Conservation (phyloP, 805 yeast species). For the Starmerella floris region DNA sequence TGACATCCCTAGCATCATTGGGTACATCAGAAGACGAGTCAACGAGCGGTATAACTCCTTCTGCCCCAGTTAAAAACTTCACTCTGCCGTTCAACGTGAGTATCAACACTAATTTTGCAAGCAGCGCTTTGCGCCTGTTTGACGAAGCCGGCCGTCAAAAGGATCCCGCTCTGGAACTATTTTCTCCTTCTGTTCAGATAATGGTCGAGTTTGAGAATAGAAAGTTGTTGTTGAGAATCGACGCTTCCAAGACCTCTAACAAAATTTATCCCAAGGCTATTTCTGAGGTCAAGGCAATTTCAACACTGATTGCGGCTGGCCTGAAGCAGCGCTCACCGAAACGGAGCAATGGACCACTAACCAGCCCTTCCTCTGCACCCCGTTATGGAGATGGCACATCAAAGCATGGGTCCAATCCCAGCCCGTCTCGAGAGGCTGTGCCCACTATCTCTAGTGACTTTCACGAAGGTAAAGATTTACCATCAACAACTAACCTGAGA, state of each 20-base stretch:
- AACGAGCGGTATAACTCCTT: background rate
- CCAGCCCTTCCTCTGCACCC: background rate
- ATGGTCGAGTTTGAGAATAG: conserved; percentile 36
- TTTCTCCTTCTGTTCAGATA: conserved; percentile 61
- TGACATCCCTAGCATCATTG: background rate
- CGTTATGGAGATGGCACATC: background rate
- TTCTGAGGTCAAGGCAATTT: conserved; percentile 34
- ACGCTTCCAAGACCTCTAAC: conserved; percentile 60
- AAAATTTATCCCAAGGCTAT: conserved; percentile 55
- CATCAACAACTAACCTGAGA: background rate
- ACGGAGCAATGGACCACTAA: background rate
- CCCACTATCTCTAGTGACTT: background rate
- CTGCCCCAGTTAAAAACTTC: background rate
- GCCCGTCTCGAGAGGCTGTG: background rate
- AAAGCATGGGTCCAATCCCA: background rate
- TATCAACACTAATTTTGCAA: conserved; percentile 13
- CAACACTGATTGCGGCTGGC: conserved; percentile 32
- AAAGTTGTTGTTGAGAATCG: conserved; percentile 35
- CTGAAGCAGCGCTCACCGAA: conserved; percentile 22
- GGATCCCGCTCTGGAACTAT: conserved; percentile 36
- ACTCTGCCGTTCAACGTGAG: conserved; percentile 9
- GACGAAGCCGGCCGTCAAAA: conserved; percentile 19
- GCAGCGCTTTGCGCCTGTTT: conserved; percentile 15
- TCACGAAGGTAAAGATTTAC: no score
- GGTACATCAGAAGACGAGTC: background rate